Evolutionary conservation across 2,329 filamentous ascomycete genomes (phyloP), one percentile per base, ranked within the genome.

Genomic region (Trichoderma guizhouense): DNA sequence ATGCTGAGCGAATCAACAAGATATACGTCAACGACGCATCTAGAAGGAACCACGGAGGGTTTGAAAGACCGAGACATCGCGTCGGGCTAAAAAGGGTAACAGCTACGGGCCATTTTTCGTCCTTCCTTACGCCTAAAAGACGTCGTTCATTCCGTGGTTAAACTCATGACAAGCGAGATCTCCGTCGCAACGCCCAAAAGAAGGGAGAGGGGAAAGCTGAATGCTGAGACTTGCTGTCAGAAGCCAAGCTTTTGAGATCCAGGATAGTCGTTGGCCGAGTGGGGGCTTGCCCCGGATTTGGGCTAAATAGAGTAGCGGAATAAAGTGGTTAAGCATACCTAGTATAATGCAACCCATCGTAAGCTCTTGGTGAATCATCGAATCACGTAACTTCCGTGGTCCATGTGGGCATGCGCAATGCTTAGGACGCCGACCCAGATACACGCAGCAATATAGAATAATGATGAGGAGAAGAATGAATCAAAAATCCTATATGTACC

Each of bases 241-340:
- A 9, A 30, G 62, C 43, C 39, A 65, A 65, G 62, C 43, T 65
- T 51, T 26, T 12, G 39, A 28, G 43, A 53, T 51, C 18, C 26
- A 24, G 61, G 39, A 34, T 43, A 68, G 65, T 21, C 65, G 32
- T 21, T 21, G 15, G 53, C 6, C 4, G 21, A 55, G 51, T 43
- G 51, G 30, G 36, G 36, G 3, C 24, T 43, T 67, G 57, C 36
- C 65, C 55, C 65, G 32, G 51, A 68, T 28, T 43, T 39, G 65
- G 65, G 47, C 39, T 58, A 58, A 47, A 63, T 63, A 47, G 61
- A 63, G 61, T 63, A 47, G 61, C 43, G 43, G n/a, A 51, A 51
- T 12, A 51, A 24, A 11, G n/a, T 24, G 21, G 11, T 53, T 53
- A 53, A 53, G 47, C 47, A 53, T 51, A 32, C 9, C 30, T 32